A percentile compares a stretch with the other conserved stretches of the same genome.
Evolutionary conservation across 2,329 filamentous ascomycete species (phyloP).

Genomic region (Akanthomyces lecanii): DNA sequence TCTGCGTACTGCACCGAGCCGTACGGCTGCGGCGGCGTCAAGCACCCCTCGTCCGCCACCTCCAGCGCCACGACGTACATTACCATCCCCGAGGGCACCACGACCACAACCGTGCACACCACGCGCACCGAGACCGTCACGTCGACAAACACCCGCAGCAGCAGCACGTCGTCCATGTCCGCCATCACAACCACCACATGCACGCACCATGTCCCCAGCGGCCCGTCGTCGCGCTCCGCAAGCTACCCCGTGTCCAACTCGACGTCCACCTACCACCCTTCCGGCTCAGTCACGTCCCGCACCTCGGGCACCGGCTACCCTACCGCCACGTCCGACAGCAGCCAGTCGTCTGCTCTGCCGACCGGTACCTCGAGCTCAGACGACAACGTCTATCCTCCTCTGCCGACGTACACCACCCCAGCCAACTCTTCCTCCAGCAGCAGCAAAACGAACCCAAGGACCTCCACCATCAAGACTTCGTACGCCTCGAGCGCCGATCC

Average conservation of each 20-base stretch:
- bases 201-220: not conserved
- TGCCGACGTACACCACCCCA: not conserved
- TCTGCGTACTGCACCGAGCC: constrained; percentile 13
- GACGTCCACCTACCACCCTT: not conserved
- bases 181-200: not conserved
- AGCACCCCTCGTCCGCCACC: not conserved
- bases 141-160: not conserved
- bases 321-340: not conserved
- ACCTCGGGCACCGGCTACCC: not conserved
- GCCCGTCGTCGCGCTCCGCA: not conserved
- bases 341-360: not conserved
- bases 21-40: constrained; percentile 17
- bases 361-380: not conserved
- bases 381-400: not conserved
- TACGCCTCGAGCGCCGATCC: not conserved
- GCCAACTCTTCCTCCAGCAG: not conserved
- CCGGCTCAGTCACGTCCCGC: not conserved
- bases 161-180: not conserved
- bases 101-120: not conserved
- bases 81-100: constrained; percentile 2
- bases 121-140: constrained; percentile 1
- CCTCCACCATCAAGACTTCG: not conserved
- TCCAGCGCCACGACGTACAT: not conserved
- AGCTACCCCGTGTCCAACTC: constrained; percentile 7
- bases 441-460: not conserved